Conservation (phyloP, 768 basidiomycete genomes). For the Trametes gibbosa region DNA sequence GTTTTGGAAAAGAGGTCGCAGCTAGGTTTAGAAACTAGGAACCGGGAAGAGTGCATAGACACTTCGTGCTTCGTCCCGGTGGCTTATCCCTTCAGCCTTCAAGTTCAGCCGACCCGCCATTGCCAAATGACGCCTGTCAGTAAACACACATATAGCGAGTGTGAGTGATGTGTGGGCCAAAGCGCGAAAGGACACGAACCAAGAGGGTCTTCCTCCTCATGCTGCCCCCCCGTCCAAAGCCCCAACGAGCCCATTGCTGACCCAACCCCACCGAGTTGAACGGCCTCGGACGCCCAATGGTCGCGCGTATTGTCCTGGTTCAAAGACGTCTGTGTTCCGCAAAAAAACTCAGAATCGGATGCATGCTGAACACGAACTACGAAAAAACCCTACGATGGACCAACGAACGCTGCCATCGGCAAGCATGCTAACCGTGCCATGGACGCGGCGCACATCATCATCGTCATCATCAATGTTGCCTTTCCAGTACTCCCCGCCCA, state of each 20-base stretch:
- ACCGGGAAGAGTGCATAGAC: neutral
- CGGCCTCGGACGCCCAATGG: slow-evolving; percentile 54
- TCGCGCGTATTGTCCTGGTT: slow-evolving; percentile 27
- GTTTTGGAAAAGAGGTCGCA: neutral
- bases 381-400: slow-evolving; percentile 39
- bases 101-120: slow-evolving; percentile 37
- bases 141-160: neutral
- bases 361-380: neutral
- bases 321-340: neutral
- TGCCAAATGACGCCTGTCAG: slow-evolving; percentile 39
- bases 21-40: neutral
- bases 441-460: slow-evolving; percentile 34
- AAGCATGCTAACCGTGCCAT: slow-evolving; percentile 47
- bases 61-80: neutral
- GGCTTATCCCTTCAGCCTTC: neutral
- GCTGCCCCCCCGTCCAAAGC: slow-evolving; percentile 52
- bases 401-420: slow-evolving; percentile 50
- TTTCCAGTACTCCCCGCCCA: slow-evolving; percentile 34
- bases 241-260: slow-evolving; percentile 54
- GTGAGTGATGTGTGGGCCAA: neutral
- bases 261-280: slow-evolving; percentile 55
- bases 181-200: slow-evolving; percentile 29
- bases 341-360: neutral
- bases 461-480: slow-evolving; percentile 29
- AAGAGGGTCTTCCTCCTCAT: slow-evolving; percentile 43